A percentile compares a stretch with the other conserved stretches of the same genome.
phyloP scores from a whole-genome alignment of 1,284 basidiomycete species.

The Tilletia horrida region DNA sequence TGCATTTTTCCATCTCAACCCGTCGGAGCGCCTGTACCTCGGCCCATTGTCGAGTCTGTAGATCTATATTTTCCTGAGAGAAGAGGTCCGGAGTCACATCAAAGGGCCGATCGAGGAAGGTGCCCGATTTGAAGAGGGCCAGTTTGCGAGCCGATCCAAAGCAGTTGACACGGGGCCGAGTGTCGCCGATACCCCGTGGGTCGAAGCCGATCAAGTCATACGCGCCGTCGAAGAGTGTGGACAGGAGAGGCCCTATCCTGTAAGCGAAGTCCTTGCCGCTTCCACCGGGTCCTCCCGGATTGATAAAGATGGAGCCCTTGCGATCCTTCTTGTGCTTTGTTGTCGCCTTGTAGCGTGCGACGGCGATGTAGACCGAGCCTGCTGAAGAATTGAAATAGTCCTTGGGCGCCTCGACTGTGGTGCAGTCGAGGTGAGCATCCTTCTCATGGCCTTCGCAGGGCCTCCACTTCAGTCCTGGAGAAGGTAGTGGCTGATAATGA shows the following conservation, averaged over 20 bases:
- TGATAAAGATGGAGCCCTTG: conserved; percentile 9
- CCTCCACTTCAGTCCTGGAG: not conserved
- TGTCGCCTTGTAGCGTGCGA: not conserved
- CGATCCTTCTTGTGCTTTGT: not conserved
- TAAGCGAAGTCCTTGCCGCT: not conserved
- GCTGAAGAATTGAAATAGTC: conserved; percentile 7
- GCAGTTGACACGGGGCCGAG: conserved; percentile 56
- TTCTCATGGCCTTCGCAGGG: not conserved
- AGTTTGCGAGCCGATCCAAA: conserved; percentile 48
- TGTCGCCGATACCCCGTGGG: conserved; percentile 58
- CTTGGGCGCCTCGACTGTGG: not conserved
- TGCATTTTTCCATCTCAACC: conserved; percentile 56
- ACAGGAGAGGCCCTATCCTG: not conserved
- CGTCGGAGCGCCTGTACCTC: conserved; percentile 56
- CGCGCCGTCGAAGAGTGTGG: not conserved
- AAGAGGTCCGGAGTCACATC: conserved; percentile 49
- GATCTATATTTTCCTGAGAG: conserved; percentile 37
- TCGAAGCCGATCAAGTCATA: conserved; percentile 59
- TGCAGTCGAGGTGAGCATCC: not conserved
- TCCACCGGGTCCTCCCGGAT: not conserved
- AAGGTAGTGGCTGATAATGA: too few species aligned
- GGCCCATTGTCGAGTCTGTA: conserved; percentile 54
- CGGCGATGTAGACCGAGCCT: not conserved
- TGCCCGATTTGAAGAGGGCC: conserved; percentile 56
- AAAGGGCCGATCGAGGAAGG: conserved; percentile 56